Base-by-base conservation (phyloP, 148 eudicot genomes). In the Gaultheria prostrata region DNA sequence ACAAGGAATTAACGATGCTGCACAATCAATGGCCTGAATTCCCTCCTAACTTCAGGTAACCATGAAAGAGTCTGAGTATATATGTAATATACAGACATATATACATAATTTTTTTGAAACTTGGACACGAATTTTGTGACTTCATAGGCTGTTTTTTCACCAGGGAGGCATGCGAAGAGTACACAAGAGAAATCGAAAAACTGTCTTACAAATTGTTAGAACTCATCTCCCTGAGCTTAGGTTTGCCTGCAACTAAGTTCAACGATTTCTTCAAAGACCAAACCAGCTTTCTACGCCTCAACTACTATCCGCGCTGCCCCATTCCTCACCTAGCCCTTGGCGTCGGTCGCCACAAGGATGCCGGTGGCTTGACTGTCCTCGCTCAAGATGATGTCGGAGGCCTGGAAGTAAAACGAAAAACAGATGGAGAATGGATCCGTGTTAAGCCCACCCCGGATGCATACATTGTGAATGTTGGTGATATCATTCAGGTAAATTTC, bases 341-440 rank as follows among this genome's bases (percentile, higher is more conserved):
- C 12, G 90, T 89, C 6, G 83, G 85, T 76, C 85, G 65, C 20
- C 93, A 91, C 79, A 91, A 91, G 83, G 91, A 91, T 76, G 81
- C 88, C 0, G 89, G 89, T n/a, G 89, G 75, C 85, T 32, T 91
- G 46, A 91, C 93, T 4, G 88, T 91, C 33, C 85, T 89, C 3
- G 84, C 93, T 18, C 91, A 89, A 74, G 91, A 91, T 45, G 84
- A 85, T 53, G 89, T 89, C 71, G 89, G 86, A 9, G 93, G 93
- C 39, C 80, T 90, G 10, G 89, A 90, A 87, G 91, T 90, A 20
- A 79, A 85, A 76, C 76, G 90, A 13, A 89, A 89, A 74, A 67
- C 86, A 17, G 89, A 90, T 54, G 92, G 92, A 24, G 89, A 89
- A 51, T 90, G 92, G 91, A 73, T 89, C 70, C 82, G 80, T 17